Percentiles rank a stretch among this genome's conserved stretches.
Evolutionary conservation across 169 alveolate genomes (phyloP).

Genomic region (Perkinsus olseni): DNA sequence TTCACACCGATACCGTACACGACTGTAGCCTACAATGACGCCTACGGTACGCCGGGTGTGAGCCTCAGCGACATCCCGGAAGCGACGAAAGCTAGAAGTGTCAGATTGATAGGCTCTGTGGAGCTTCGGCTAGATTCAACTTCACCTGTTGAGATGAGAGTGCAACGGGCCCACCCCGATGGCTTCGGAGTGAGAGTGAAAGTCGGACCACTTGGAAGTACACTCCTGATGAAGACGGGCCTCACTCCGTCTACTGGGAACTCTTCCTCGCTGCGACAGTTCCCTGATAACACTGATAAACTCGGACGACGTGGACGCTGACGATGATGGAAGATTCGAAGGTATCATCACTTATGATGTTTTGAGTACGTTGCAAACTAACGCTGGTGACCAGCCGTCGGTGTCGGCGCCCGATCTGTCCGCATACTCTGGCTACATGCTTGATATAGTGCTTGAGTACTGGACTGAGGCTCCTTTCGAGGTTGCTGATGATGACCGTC

Average conservation of each 20-base stretch:
- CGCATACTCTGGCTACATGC: neutral
- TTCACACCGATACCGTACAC: neutral
- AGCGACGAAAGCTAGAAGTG: neutral
- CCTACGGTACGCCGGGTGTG: neutral
- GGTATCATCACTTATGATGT: neutral
- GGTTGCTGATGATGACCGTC: neutral
- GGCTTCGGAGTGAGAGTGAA: neutral
- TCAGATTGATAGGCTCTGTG: neutral
- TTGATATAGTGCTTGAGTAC: neutral
- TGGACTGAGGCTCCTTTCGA: neutral
- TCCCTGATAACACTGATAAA: too few relatives aligned
- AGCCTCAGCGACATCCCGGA: neutral
- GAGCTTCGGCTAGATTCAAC: neutral
- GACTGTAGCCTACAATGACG: neutral
- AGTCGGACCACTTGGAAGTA: neutral
- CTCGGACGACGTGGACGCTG: neutral
- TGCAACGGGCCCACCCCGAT: neutral
- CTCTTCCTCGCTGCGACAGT: too few relatives aligned
- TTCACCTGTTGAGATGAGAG: neutral
- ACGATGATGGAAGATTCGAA: neutral
- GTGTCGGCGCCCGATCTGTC: neutral
- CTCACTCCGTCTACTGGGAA: neutral
- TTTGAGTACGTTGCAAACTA: neutral
- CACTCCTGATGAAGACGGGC: neutral
- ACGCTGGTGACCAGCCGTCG: neutral